A percentile compares a stretch with the other conserved stretches of the same genome.
phyloP scores from a whole-genome alignment of 2,329 filamentous ascomycete genomes.

The Aspergillus texensis region DNA sequence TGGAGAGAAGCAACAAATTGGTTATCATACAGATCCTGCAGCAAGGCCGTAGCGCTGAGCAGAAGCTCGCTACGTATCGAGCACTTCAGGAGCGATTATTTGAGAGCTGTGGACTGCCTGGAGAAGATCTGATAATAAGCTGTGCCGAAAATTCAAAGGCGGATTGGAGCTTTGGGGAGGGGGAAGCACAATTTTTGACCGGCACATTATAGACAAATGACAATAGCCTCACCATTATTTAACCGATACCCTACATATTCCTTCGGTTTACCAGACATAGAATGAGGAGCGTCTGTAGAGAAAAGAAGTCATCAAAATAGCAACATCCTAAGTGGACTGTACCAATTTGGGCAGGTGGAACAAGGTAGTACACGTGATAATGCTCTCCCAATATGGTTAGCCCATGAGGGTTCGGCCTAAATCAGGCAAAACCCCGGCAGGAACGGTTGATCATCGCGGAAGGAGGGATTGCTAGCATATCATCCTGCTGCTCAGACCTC shows the following conservation, averaged over 20 bases:
- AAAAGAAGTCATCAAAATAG: background rate
- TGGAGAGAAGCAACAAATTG: conserved; percentile 27
- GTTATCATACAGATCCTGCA: conserved; percentile 38
- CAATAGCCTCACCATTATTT: no score
- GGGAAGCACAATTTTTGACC: conserved; percentile 33
- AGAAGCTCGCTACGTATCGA: conserved; percentile 30
- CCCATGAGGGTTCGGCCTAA: background rate
- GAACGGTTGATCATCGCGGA: background rate
- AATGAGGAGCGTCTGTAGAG: no score
- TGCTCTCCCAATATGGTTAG: no score
- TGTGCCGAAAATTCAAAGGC: conserved; percentile 27
- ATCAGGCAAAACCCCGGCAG: background rate
- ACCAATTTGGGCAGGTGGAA: background rate
- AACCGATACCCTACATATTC: no score
- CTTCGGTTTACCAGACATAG: no score
- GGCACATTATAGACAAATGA: background rate
- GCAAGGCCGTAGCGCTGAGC: conserved; percentile 30
- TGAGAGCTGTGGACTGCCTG: conserved; percentile 11
- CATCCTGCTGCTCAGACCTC: background rate
- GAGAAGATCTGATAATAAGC: conserved; percentile 31
- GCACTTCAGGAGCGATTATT: conserved; percentile 21
- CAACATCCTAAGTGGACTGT: background rate
- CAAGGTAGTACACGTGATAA: fast-evolving
- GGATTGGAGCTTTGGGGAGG: conserved; percentile 36
- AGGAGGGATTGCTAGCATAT: background rate